Evolutionary conservation across 1,284 basidiomycete genomes (phyloP).

Genomic region (Fomitopsis pinicola): DNA sequence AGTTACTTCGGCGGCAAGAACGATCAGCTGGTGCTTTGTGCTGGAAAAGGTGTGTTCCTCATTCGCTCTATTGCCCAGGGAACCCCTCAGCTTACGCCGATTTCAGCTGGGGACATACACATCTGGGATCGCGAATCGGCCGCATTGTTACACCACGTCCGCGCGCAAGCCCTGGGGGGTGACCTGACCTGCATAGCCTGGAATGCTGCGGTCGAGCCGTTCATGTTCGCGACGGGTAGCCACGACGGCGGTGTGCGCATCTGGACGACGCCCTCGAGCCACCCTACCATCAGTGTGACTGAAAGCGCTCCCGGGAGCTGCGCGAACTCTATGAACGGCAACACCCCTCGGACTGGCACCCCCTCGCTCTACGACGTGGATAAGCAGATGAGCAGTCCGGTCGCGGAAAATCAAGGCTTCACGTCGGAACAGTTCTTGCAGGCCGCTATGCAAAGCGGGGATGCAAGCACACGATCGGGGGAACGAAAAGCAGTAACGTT

Average conservation of each 20-base stretch:
- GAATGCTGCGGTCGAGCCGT: slow-evolving; percentile 65
- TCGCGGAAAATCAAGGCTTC: neutral
- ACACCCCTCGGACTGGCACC: slow-evolving; percentile 18
- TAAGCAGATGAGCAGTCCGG: neutral
- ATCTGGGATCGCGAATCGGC: slow-evolving; percentile 83
- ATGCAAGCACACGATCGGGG: neutral
- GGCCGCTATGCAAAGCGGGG: neutral
- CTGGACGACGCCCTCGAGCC: slow-evolving; percentile 42
- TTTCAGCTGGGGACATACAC: slow-evolving; percentile 68
- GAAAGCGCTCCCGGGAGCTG: neutral
- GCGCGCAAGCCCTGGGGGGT: slow-evolving; percentile 53
- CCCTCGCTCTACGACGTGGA: slow-evolving; percentile 18
- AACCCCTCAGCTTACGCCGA: neutral
- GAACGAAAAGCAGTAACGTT: neutral
- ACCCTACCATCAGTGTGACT: neutral
- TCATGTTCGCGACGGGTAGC: slow-evolving; percentile 76
- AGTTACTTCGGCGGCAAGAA: slow-evolving; percentile 78
- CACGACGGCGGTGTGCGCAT: slow-evolving; percentile 71
- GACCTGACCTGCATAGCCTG: slow-evolving; percentile 76
- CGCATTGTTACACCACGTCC: slow-evolving; percentile 60
- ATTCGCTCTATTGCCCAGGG: neutral
- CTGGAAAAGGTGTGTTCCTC: slow-evolving; percentile 55
- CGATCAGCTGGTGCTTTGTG: slow-evolving; percentile 72
- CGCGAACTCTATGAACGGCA: slow-evolving; percentile 7
- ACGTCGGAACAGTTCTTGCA: neutral